Evolutionary conservation across 495 filamentous ascomycete species (phyloP).

Genomic region (Venustampulla echinocandica): DNA sequence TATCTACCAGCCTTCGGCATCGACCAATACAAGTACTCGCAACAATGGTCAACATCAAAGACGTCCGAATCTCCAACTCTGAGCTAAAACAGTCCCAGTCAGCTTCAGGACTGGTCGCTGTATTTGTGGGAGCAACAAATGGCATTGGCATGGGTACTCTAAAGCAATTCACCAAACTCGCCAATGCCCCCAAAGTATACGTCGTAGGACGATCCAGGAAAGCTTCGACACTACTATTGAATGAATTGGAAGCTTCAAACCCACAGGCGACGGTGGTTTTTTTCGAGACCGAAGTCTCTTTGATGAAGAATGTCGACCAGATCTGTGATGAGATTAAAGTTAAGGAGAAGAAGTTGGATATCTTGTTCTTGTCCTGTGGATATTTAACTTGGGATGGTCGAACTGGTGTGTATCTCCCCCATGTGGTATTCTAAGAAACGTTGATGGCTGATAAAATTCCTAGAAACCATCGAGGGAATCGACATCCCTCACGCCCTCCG

Average conservation of each 20-base stretch:
- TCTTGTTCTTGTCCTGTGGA: conserved; percentile 24
- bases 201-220: conserved; percentile 36
- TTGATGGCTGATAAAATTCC: neutral
- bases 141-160: conserved; percentile 36
- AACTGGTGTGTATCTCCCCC: conserved; percentile 11
- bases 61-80: conserved; percentile 18
- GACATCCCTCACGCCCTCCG: conserved; percentile 22
- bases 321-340: conserved; percentile 23
- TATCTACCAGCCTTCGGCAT: no score
- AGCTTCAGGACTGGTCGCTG: conserved; percentile 7
- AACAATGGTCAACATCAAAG: conserved; percentile 21
- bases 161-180: conserved; percentile 26
- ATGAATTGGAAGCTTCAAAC: conserved; percentile 21
- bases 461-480: conserved; percentile 25
- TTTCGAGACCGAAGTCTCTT: conserved; percentile 22
- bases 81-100: conserved; percentile 8
- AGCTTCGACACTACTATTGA: conserved; percentile 27
- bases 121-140: conserved; percentile 35
- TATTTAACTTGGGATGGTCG: conserved; percentile 15
- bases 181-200: conserved; percentile 24
- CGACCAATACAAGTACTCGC: no score
- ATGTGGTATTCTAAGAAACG: neutral
- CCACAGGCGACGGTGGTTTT: conserved; percentile 19
- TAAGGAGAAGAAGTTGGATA: conserved; percentile 22
- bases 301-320: conserved; percentile 24